These are phyloP conservation scores for Lachnellula cervina DNA, from an alignment of 2,329 filamentous ascomycete genomes.

Conservation along the genomic window DNA sequence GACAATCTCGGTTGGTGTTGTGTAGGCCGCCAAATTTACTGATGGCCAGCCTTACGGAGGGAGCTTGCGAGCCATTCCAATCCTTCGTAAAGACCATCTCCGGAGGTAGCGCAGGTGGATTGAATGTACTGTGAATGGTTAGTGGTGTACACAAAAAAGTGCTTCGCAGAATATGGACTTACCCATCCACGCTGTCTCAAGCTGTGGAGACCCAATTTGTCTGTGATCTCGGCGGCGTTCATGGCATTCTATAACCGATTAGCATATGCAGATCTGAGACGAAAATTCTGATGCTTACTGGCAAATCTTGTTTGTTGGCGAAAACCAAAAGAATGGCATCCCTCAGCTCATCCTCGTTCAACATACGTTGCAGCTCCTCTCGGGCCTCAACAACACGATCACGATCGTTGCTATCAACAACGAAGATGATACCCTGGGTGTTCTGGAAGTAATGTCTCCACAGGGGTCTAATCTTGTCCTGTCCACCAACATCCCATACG, in stretches of 20 bases:
- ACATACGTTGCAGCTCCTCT: constrained; percentile 94
- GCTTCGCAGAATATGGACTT: constrained; percentile 42
- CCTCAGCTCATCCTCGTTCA: constrained; percentile 98
- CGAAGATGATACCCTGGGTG: constrained; percentile 99
- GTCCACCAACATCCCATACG: constrained; percentile 99
- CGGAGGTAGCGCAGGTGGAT: constrained; percentile 97
- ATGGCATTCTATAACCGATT: constrained; percentile 75
- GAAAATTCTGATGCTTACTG: constrained; percentile 56
- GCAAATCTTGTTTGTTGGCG: constrained; percentile 99
- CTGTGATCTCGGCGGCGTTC: constrained; percentile 99
- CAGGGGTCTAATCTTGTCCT: constrained; percentile 99
- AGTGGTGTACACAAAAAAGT: constrained; percentile 7
- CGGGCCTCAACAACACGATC: constrained; percentile 96
- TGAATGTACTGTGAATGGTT: constrained; percentile 75
- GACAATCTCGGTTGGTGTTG: constrained; percentile 21
- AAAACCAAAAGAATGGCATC: constrained; percentile 96
- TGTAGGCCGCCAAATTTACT: constrained; percentile 42
- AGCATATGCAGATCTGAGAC: constrained; percentile 21
- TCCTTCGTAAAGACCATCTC: constrained; percentile 99
- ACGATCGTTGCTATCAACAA: constrained; percentile 98
- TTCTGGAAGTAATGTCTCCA: constrained; percentile 99
- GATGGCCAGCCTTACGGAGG: constrained; percentile 68
- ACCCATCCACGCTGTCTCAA: constrained; percentile 98
- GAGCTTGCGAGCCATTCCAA: constrained; percentile 87
- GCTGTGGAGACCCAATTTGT: constrained; percentile 99